Base-by-base conservation (phyloP, 768 basidiomycete species). In the Lentinus tigrinus region DNA sequence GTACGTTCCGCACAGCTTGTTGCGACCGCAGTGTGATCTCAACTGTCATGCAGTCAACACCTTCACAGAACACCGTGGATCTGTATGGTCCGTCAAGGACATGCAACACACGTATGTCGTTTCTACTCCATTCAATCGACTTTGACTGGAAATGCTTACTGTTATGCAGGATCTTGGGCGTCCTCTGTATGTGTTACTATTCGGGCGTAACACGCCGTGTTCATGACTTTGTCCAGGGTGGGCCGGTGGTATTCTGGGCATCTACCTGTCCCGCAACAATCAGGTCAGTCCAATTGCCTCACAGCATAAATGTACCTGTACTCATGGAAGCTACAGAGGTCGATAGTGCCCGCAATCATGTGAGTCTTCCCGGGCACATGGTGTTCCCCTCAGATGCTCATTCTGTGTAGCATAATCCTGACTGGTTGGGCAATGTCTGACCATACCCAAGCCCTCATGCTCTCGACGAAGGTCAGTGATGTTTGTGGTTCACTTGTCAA, bases 371-470 rank as follows among this genome's bases (percentile, higher is more conserved):
- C 5, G 16, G 10, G 44, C 5, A 21, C 17, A 55, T 4, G 50
- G 24, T 23, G 36, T 5, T 39, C 44, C 34, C 23, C 49, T 49
- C 60, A 3, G 26, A 43, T 31, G 23, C 16, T 27, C 34, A 31
- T 7, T 4, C 58, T 14, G 31, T 39, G 36, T 58, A 93, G 89
- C 47, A 88, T 95, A 62, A 86, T 93, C 57, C 77, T 97, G 57
- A 97, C 95, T 0, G 95, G 95, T 6, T 96, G 91, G 87, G 94
- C 88, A 0, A 95, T 97, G 91, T 89, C 90, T 0, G 86, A 91
- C 43, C 95, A 97, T 63, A 83, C 84, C 0, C 95, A 98, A 74
- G 85, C 83, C 4, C 78, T 94, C 48, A 87, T 85, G 84, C 77
- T 95, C 38, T 93, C 93, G 0, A 91, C 93, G 1, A 85, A 85